phyloP scores from a whole-genome alignment of 129 eudicot species.

The sunflower (Helianthus annuus) region DNA sequence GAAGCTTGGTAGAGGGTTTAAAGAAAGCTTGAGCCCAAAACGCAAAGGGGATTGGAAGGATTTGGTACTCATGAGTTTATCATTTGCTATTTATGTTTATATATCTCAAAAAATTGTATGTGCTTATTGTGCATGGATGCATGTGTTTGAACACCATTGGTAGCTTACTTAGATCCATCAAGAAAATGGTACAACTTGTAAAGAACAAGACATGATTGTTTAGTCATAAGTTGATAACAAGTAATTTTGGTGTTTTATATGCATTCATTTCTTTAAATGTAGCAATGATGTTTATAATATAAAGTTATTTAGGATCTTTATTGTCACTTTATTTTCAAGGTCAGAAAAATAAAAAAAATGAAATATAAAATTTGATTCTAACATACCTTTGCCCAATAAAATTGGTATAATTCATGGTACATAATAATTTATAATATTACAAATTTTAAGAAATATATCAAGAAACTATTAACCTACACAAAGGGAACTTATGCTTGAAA shows the following conservation, averaged over 20 bases:
- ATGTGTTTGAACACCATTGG: slow-evolving; percentile 53
- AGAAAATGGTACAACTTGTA: background rate
- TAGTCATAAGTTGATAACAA: background rate
- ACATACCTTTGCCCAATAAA: background rate
- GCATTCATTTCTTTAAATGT: background rate
- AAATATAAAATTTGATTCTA: background rate
- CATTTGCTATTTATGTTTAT: slow-evolving; percentile 93
- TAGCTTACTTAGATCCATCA: slow-evolving; percentile 13
- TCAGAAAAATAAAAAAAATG: background rate
- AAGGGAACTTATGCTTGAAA: background rate
- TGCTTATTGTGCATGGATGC: slow-evolving; percentile 90
- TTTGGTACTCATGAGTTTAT: slow-evolving; percentile 83
- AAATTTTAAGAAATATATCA: background rate
- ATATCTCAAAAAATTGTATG: slow-evolving; percentile 95
- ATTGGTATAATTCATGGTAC: background rate
- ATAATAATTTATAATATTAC: background rate
- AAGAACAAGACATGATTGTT: background rate
- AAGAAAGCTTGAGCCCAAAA: slow-evolving; percentile 77
- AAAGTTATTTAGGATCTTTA: background rate
- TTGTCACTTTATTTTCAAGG: background rate
- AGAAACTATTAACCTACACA: background rate
- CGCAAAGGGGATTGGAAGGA: slow-evolving; percentile 94
- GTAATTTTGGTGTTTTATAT: background rate
- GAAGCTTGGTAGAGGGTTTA: slow-evolving; percentile 50
- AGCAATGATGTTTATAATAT: background rate